phyloP scores from a whole-genome alignment of 139 green algal genomes.

The Chlamydomonas sp. region DNA sequence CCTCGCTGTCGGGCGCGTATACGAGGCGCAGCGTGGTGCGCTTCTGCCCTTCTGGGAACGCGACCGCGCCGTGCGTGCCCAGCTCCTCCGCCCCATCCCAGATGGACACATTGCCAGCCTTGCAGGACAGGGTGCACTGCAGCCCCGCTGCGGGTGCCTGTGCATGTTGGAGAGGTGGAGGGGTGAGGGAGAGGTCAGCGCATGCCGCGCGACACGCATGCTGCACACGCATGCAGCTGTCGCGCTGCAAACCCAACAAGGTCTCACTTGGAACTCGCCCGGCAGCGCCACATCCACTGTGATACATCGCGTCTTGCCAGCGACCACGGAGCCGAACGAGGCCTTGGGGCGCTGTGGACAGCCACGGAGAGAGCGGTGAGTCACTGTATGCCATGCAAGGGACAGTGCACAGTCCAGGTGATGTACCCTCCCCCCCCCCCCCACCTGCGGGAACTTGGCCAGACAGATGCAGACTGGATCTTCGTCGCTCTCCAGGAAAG shows the following conservation, averaged over 20 bases:
- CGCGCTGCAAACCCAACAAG: too few species aligned
- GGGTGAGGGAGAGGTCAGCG: too few species aligned
- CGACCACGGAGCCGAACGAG: neutral
- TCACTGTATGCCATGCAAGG: too few species aligned
- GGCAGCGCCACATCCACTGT: slow-evolving; percentile 5
- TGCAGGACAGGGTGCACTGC: slow-evolving; percentile 1
- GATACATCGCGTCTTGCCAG: slow-evolving; percentile 1
- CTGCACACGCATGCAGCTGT: too few species aligned
- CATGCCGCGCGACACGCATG: too few species aligned
- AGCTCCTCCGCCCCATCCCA: neutral
- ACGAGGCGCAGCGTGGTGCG: neutral
- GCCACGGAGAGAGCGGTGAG: too few species aligned
- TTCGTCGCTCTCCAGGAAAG: neutral
- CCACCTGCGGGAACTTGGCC: slow-evolving; percentile 12
- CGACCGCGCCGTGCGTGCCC: neutral
- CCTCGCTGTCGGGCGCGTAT: neutral
- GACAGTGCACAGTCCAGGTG: too few species aligned
- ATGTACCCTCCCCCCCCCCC: too few species aligned
- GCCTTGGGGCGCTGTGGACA: slow-evolving; percentile 11
- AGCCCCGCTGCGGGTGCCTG: neutral
- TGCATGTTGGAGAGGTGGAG: neutral
- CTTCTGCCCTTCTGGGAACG: neutral
- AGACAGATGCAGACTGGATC: slow-evolving; percentile 7
- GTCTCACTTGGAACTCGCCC: neutral
- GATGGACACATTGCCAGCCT: neutral